Base-by-base conservation (phyloP, 495 filamentous ascomycete genomes). In the Neurospora sp. region DNA sequence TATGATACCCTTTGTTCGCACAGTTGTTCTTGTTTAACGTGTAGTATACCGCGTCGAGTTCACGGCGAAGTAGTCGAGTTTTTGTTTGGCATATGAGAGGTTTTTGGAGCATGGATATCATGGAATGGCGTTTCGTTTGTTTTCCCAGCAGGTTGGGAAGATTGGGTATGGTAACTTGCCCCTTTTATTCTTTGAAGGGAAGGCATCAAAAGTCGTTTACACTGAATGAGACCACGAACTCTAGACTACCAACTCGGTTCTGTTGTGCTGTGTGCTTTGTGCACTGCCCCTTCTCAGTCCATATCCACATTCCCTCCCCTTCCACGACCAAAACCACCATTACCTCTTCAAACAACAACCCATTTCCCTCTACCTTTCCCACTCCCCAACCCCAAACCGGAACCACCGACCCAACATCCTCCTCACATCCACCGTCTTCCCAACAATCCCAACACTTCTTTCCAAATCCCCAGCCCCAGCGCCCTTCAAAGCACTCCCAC, bases 391-490 rank as follows among this genome's bases (percentile, higher is more conserved):
- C 68, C 83, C 75, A 77, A 94, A 92, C 20, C 82, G 80, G 78
- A 92, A 96, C 94, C 94, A 97, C 69, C 91, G 87, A 42, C 85
- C 85, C 37, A 90, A 83, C 41, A 96, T 85, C 66, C 84, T 85
- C 69, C 86, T 85, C 31, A 93, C 84, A 46, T 90, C 85, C 5
- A 94, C 87, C 35, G 87, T 91, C 74, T 87, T 86, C n/a, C 91
- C 91, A 69, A 85, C 89, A 89, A 93, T 11, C 82, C 81, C 27
- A 66, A 31, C 53, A 66, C 22, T 85, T 69, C 88, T 86, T 39
- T 88, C 88, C 40, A 81, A 81, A 42, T 85, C 85, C 44, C 69
- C 66, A 1, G 83, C 76, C 5, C 77, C 81, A 5, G 70, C 71
- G 12, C 80, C 81, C n/a, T 85, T 85, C 20, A 66, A 66, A 31